phyloP scores from a whole-genome alignment of 768 basidiomycete genomes.

The Rhizopogon salebrosus region DNA sequence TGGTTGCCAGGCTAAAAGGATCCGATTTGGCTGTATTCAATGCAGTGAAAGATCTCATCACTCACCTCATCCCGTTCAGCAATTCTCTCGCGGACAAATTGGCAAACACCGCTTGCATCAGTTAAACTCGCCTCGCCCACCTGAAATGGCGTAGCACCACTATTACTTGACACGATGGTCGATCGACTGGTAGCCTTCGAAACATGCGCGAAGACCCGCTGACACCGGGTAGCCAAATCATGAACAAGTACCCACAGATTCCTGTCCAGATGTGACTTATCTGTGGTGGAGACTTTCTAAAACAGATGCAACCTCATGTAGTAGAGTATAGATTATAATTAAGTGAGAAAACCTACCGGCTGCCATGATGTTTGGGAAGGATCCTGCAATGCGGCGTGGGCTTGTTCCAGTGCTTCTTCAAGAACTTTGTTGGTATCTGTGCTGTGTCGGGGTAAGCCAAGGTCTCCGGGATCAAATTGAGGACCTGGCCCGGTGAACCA shows the following conservation, averaged over 20 bases:
- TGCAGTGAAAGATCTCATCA: constrained; percentile 17
- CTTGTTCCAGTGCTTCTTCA: constrained; percentile 40
- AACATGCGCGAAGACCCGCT: constrained; percentile 56
- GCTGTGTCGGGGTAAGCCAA: constrained; percentile 19
- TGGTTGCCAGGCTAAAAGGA: constrained; percentile 35
- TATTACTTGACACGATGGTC: constrained; percentile 34
- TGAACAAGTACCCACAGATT: constrained; percentile 64
- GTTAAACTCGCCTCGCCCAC: constrained; percentile 26
- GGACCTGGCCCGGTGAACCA: constrained; percentile 67
- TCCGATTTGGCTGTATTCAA: constrained; percentile 23
- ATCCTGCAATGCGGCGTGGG: constrained; percentile 43
- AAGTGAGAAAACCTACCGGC: constrained; percentile 38
- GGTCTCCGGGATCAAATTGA: constrained; percentile 28
- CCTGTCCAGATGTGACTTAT: constrained; percentile 55
- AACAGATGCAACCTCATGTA: constrained; percentile 25
- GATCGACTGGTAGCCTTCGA: constrained; percentile 61
- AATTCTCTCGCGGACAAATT: constrained; percentile 52
- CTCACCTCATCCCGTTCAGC: constrained; percentile 47
- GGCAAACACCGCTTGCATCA: constrained; percentile 25
- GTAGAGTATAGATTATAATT: constrained; percentile 18
- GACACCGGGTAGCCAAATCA: constrained; percentile 57
- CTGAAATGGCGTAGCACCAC: constrained; percentile 25
- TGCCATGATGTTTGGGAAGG: constrained; percentile 44
- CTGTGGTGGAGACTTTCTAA: constrained; percentile 43
- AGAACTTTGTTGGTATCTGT: constrained; percentile 18